Conservation (phyloP, 2,329 filamentous ascomycete species). For the Talaromyces amestolkiae region DNA sequence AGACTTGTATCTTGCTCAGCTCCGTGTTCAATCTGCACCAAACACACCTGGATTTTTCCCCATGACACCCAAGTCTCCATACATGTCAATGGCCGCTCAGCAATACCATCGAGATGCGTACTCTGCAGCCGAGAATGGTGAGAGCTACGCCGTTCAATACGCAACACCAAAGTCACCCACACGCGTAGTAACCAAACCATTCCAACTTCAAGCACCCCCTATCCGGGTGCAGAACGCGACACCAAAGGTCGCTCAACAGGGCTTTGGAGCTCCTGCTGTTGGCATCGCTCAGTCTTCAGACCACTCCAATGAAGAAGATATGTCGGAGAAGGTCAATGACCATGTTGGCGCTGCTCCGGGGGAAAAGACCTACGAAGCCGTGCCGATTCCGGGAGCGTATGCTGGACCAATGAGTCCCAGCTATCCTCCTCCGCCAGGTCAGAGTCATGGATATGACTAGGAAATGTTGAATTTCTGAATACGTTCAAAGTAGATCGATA, state of each 20-base stretch:
- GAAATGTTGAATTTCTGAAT: background rate
- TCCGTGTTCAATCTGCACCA: slow-evolving; percentile 81
- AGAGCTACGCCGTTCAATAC: slow-evolving; percentile 48
- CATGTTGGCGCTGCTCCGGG: slow-evolving; percentile 71
- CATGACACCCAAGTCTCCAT: slow-evolving; percentile 59
- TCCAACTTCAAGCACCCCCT: slow-evolving; percentile 84
- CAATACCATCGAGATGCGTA: slow-evolving; percentile 38
- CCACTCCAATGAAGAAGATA: slow-evolving; percentile 29
- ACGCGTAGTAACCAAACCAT: slow-evolving; percentile 54
- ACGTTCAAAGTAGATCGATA: slow-evolving; percentile 5
- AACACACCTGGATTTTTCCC: slow-evolving; percentile 84
- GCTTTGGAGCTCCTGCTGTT: slow-evolving; percentile 53
- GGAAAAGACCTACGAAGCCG: slow-evolving; percentile 78
- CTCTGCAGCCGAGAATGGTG: slow-evolving; percentile 54
- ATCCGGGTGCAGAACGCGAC: slow-evolving; percentile 74
- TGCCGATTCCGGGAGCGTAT: slow-evolving; percentile 88
- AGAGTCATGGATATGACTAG: slow-evolving; percentile 9
- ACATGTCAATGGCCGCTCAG: slow-evolving; percentile 33
- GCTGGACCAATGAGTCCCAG: slow-evolving; percentile 39
- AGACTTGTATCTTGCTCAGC: slow-evolving; percentile 87
- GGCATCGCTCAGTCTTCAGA: slow-evolving; percentile 17
- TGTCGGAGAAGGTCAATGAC: slow-evolving; percentile 53
- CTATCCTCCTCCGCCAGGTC: slow-evolving; percentile 10
- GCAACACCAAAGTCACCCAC: slow-evolving; percentile 65
- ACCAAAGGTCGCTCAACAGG: slow-evolving; percentile 63